Conservation (phyloP, 1,284 basidiomycete species). For the Tilletiaria anomala region DNA sequence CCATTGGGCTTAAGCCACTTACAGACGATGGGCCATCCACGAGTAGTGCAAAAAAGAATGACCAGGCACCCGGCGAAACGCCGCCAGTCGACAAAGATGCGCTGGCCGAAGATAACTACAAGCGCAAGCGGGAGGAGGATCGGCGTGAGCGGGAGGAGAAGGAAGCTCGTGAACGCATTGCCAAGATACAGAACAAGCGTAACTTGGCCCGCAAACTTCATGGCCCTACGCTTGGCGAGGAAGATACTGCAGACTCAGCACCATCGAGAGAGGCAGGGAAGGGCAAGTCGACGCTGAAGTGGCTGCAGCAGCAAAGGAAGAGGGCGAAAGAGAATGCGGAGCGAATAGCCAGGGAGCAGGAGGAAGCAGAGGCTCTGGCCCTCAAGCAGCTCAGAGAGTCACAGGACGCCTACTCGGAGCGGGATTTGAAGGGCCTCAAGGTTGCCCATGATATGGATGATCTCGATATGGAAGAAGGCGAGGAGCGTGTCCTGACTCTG, state of each 20-base stretch:
- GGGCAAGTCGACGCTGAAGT: constrained; percentile 50
- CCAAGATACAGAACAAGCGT: constrained; percentile 57
- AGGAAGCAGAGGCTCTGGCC: constrained; percentile 39
- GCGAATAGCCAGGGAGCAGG: constrained; percentile 58
- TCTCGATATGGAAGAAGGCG: constrained; percentile 66
- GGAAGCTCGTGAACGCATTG: constrained; percentile 38
- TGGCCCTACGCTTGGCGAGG: constrained; percentile 75
- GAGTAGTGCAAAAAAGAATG: constrained; percentile 41
- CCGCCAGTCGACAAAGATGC: constrained; percentile 40
- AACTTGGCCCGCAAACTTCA: constrained; percentile 78
- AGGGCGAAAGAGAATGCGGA: constrained; percentile 64
- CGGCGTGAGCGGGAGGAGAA: constrained; percentile 59
- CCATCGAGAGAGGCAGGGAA: too few relatives aligned
- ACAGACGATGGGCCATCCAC: constrained; percentile 51
- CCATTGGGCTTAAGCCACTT: constrained; percentile 82
- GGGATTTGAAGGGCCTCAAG: constrained; percentile 77
- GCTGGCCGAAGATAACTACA: constrained; percentile 16
- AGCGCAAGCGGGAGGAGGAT: constrained; percentile 51
- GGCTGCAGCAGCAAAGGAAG: constrained; percentile 79
- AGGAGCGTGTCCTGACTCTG: constrained; percentile 85
- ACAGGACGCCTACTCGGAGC: constrained; percentile 47
- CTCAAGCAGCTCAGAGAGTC: constrained; percentile 52
- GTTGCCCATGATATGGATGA: constrained; percentile 81
- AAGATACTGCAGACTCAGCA: constrained; percentile 48
- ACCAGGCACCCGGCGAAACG: constrained; percentile 35